A percentile compares a stretch with the other conserved stretches of the same genome.
phyloP scores from a whole-genome alignment of 1,139 yeast genomes.

The Tardiomyces blankii region DNA sequence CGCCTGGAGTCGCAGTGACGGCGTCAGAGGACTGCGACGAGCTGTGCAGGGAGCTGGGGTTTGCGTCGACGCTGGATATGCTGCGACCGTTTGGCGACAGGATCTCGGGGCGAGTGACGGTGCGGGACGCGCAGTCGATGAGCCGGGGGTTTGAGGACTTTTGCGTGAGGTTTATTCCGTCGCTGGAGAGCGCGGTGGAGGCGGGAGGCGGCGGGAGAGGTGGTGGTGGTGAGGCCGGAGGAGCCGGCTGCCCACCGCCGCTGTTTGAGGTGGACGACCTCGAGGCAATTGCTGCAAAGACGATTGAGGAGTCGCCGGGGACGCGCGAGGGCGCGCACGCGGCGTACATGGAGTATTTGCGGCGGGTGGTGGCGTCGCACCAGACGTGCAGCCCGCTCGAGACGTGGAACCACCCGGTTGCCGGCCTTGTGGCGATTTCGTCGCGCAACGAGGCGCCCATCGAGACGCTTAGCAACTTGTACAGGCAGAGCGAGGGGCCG shows the following conservation, averaged over 20 bases:
- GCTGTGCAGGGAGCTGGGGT: conserved; percentile 30
- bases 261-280: conserved; percentile 1
- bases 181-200: neutral
- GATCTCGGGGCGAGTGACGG: conserved; percentile 30
- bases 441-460: conserved; percentile 35
- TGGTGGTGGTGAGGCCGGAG: neutral
- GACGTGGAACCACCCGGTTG: conserved; percentile 80
- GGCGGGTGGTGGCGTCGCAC: conserved; percentile 50
- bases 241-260: neutral
- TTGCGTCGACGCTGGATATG: conserved; percentile 28
- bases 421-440: conserved; percentile 61
- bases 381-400: conserved; percentile 63
- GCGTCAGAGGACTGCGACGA: conserved; percentile 43
- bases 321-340: conserved; percentile 1
- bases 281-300: conserved; percentile 2
- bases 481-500: conserved; percentile 22
- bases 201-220: neutral
- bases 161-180: conserved; percentile 17
- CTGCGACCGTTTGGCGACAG: conserved; percentile 33
- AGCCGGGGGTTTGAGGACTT: conserved; percentile 23
- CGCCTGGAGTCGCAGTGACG: conserved; percentile 48
- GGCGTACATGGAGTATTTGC: conserved; percentile 32
- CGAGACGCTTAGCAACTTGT: conserved; percentile 32
- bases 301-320: neutral
- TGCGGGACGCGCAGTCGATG: conserved; percentile 29